Conservation (phyloP, 1,139 yeast genomes). For the Hansenula lynferdii region DNA sequence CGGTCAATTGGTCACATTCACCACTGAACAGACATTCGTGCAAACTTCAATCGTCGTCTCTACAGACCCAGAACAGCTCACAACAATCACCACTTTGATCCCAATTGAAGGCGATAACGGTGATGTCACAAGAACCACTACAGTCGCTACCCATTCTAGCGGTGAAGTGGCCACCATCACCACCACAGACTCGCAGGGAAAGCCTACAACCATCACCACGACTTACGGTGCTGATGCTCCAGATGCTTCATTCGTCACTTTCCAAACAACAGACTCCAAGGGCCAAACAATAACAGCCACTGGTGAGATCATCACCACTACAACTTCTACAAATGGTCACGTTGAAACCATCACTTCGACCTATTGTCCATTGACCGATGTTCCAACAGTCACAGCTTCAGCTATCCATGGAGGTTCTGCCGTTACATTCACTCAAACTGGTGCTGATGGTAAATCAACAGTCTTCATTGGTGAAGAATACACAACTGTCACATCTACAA, state of each 20-base stretch:
- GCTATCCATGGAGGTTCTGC: background rate
- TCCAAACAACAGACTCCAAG: background rate
- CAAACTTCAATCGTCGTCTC: background rate
- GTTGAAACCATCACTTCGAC: background rate
- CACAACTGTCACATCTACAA: background rate
- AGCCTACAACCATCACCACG: background rate
- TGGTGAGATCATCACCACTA: background rate
- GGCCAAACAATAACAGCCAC: background rate
- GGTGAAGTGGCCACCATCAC: background rate
- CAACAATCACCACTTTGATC: conserved; percentile 1
- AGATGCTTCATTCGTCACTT: background rate
- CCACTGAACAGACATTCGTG: background rate
- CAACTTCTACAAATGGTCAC: background rate
- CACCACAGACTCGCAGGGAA: background rate
- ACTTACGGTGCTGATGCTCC: conserved; percentile 1
- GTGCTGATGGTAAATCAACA: conserved; percentile 1
- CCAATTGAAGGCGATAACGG: too few species aligned
- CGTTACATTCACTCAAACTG: conserved; percentile 1
- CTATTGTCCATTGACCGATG: conserved; percentile 1
- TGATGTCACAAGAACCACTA: too few species aligned
- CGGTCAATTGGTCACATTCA: background rate
- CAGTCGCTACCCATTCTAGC: background rate
- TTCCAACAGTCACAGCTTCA: background rate
- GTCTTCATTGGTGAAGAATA: conserved; percentile 1
- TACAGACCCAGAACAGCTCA: background rate